phyloP scores from a whole-genome alignment of 1,284 basidiomycete species.

The Coniferiporia weirii region DNA sequence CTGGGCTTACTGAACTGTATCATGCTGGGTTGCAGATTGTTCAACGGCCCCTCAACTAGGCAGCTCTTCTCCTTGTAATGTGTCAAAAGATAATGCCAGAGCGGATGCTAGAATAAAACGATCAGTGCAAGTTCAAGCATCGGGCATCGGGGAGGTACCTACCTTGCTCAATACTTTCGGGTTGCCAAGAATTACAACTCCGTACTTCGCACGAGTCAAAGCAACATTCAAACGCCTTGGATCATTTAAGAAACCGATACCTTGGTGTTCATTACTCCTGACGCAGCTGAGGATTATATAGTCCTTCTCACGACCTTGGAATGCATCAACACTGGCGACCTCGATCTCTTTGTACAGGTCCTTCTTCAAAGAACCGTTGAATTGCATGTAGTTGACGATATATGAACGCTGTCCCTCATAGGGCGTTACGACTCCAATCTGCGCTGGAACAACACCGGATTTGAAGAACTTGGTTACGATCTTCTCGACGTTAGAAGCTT shows the following conservation, averaged over 20 bases:
- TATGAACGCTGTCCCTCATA: slow-evolving; percentile 99
- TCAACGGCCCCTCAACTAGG: slow-evolving; percentile 95
- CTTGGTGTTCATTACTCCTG: slow-evolving; percentile 98
- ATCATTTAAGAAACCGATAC: slow-evolving; percentile 99
- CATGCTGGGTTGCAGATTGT: slow-evolving; percentile 96
- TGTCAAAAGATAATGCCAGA: slow-evolving; percentile 97
- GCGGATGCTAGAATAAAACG: slow-evolving; percentile 66
- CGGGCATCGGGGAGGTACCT: slow-evolving; percentile 25
- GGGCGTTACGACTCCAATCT: slow-evolving; percentile 98
- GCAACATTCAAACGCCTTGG: slow-evolving; percentile 96
- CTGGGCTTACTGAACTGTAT: slow-evolving; percentile 98
- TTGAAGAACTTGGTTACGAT: slow-evolving; percentile 99
- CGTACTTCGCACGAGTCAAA: slow-evolving; percentile 95
- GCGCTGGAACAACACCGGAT: slow-evolving; percentile 89
- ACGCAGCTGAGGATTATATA: slow-evolving; percentile 99
- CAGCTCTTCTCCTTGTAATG: slow-evolving; percentile 97
- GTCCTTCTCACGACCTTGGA: slow-evolving; percentile 99
- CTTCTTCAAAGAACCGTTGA: slow-evolving; percentile 97
- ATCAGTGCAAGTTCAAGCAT: slow-evolving; percentile 15
- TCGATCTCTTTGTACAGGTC: slow-evolving; percentile 99
- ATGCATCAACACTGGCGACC: slow-evolving; percentile 97
- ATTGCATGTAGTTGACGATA: slow-evolving; percentile 99
- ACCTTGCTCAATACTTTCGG: slow-evolving; percentile 99
- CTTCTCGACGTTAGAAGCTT: slow-evolving; percentile 99
- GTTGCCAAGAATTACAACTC: slow-evolving; percentile 96